A percentile compares a stretch with the other conserved stretches of the same genome.
phyloP scores from a whole-genome alignment of 2,329 filamentous ascomycete genomes.

The Fusarium robinianum region DNA sequence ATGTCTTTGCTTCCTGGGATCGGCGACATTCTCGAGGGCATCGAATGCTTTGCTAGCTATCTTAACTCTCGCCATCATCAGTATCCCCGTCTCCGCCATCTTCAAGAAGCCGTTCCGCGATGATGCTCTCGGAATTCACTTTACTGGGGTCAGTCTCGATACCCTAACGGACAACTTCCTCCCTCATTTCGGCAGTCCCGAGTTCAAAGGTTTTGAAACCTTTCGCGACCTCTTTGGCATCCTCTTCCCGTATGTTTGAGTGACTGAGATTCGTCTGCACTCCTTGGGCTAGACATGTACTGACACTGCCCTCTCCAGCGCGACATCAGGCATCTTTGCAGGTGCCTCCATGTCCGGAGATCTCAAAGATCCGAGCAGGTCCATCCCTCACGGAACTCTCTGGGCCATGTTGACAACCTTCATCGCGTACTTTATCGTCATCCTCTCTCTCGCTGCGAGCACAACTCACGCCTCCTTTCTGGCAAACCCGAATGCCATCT shows the following conservation, averaged over 20 bases:
- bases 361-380: constrained; percentile 77
- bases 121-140: constrained; percentile 66
- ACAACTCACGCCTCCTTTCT: constrained; percentile 76
- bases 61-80: constrained; percentile 73
- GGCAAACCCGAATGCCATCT: constrained; percentile 76
- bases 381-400: constrained; percentile 83
- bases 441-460: constrained; percentile 76
- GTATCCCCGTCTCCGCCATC: constrained; percentile 79
- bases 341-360: constrained; percentile 93
- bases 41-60: constrained; percentile 77
- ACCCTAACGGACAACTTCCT: constrained; percentile 77
- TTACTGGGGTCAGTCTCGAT: constrained; percentile 73
- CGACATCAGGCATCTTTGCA: constrained; percentile 62
- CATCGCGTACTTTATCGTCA: constrained; percentile 73
- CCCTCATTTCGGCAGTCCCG: constrained; percentile 67
- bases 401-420: constrained; percentile 79
- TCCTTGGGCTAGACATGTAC: constrained; percentile 29
- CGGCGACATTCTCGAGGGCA: constrained; percentile 76
- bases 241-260: constrained; percentile 64
- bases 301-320: constrained; percentile 38
- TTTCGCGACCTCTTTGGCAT: constrained; percentile 87
- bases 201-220: constrained; percentile 66
- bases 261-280: not conserved
- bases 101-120: constrained; percentile 70
- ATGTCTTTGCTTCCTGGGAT: constrained; percentile 76